Evolutionary conservation across 2,329 filamentous ascomycete species (phyloP), one percentile per base, ranked within the genome.

Genomic region (Botrytis pseudocinerea): DNA sequence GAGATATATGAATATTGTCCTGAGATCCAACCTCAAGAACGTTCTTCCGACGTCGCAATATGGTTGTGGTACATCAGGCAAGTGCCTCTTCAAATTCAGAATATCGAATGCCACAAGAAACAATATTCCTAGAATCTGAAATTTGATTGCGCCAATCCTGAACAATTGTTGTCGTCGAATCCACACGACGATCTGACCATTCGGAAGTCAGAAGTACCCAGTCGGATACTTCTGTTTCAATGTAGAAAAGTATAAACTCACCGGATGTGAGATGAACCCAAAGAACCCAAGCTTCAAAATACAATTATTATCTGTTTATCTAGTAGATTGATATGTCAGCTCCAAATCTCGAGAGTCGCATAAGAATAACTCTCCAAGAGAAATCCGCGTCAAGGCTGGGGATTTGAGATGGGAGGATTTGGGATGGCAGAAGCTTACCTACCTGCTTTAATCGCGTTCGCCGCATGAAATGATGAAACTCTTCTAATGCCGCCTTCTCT

Each of bases 361-460:
- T 25, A 42, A 16, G 35, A 28, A 32, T 10, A 42, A 32, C 22
- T 57, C 35, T 38, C 46, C n/a, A 28, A 57, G 10, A 57, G 7
- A 25, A 28, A 42, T 16, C n/a, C 48, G 25, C 48, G 22, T 69
- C 65, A 57, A 57, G 48, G 48, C 38, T 69, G 18, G 48, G 35
- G n/a, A 7, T n/a, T 42, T 32, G 32, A 32, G 35, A 40, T 57
- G 65, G 65, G 32, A 69, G 48, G 48, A 35, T 44, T 32, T n/a
- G 51, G 51, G 3, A 22, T 32, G 51, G 48, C 35, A 57, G 46
- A 12, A 72, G 54, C 51, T 48, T 25, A 60, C 70, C 70, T 59
- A 76, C 76, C 75, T 76, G 73, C 71, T 76, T 76, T 75, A 75
- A 75, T 72, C 74, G 74, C 74, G 76, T 74, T 74, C 75, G 73